Conservation (phyloP, 106 monocot species). For the Posidonia australis region DNA sequence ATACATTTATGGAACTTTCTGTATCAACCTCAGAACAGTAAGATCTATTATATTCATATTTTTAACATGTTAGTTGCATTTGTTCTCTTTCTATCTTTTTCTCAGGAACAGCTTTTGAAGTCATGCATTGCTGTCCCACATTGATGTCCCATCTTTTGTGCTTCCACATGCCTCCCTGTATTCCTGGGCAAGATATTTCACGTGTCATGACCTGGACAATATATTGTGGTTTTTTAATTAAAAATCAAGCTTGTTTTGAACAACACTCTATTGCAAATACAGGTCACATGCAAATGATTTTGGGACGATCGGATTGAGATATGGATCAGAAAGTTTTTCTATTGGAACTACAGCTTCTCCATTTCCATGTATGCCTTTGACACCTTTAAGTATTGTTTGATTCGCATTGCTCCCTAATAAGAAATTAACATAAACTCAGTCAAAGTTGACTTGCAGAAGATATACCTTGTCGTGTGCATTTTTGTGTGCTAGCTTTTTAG, state of each 20-base stretch:
- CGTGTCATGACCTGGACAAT: too few relatives aligned
- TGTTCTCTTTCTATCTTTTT: background rate
- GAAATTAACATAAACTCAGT: background rate
- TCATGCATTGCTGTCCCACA: conserved; percentile 31
- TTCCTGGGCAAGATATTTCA: too few relatives aligned
- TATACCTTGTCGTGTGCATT: too few relatives aligned
- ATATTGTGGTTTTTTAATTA: too few relatives aligned
- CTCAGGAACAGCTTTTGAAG: conserved; percentile 49
- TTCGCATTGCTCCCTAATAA: background rate
- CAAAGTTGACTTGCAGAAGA: too few relatives aligned
- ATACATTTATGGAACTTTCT: conserved; percentile 79
- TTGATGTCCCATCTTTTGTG: too few relatives aligned
- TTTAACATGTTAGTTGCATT: background rate
- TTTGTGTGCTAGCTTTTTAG: too few relatives aligned
- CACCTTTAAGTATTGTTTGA: conserved; percentile 1
- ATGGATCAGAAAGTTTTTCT: conserved; percentile 91
- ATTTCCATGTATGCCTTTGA: conserved; percentile 58
- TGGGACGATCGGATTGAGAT: conserved; percentile 81
- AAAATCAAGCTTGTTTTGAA: too few relatives aligned
- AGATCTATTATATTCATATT: conserved; percentile 10
- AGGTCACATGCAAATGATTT: conserved; percentile 60
- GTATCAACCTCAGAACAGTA: conserved; percentile 76
- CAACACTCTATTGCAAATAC: conserved; percentile 20
- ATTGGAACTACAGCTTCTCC: conserved; percentile 69
- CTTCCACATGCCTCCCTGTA: too few relatives aligned